Evolutionary conservation across 768 basidiomycete species (phyloP).

Genomic region (Agaricus sinodeliciosus): DNA sequence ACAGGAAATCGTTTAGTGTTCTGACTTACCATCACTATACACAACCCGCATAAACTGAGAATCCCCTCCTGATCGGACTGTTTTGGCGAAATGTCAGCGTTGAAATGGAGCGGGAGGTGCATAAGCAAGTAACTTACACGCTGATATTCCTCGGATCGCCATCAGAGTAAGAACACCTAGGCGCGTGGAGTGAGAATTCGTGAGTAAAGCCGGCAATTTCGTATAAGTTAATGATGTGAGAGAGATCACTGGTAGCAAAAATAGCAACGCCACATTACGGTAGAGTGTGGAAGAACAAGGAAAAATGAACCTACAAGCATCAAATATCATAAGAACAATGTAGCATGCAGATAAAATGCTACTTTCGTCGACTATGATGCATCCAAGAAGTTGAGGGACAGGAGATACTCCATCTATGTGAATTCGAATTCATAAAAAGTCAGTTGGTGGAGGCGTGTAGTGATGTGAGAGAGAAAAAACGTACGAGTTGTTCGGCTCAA

Average conservation of each 20-base stretch:
- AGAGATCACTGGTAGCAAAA: neutral
- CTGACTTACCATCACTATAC: conserved; percentile 5
- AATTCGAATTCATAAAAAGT: neutral
- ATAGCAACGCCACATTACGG: neutral
- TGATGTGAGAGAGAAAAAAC: neutral
- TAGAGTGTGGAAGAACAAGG: neutral
- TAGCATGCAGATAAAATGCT: conserved; percentile 3
- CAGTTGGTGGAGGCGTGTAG: neutral
- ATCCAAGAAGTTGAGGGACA: conserved; percentile 7
- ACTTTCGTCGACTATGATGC: neutral
- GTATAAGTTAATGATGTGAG: no score
- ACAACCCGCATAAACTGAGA: conserved; percentile 9
- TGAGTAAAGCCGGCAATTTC: no score
- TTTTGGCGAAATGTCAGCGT: neutral
- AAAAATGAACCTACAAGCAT: conserved; percentile 5
- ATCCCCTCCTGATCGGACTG: conserved; percentile 9
- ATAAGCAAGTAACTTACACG: neutral
- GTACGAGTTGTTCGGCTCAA: neutral
- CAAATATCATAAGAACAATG: conserved; percentile 6
- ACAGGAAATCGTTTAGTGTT: no score
- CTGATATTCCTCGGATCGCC: conserved; percentile 8
- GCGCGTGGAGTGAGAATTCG: neutral
- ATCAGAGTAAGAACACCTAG: conserved; percentile 5
- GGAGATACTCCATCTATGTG: conserved; percentile 4
- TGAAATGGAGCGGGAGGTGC: no score